These are phyloP conservation scores for Cladobotryum mycophilum DNA, from an alignment of 2,329 filamentous ascomycete genomes.

Conservation along the genomic window DNA sequence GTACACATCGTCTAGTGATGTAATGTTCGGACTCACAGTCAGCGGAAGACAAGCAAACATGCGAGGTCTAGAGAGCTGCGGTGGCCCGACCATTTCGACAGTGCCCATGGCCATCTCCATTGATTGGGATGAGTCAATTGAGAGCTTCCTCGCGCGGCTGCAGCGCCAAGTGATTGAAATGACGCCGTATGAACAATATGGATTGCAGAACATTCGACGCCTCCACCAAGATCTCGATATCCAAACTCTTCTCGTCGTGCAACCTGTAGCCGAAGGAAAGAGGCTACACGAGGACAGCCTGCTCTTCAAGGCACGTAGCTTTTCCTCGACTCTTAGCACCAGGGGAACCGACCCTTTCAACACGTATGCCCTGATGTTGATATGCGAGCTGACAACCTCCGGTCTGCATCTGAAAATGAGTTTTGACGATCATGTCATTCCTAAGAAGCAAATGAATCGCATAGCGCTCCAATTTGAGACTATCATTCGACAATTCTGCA, in stretches of 20 bases:
- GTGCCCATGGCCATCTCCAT: slow-evolving; percentile 12
- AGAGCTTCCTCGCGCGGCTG: slow-evolving; percentile 11
- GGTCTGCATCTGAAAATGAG: slow-evolving; percentile 3
- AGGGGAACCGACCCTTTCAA: slow-evolving; percentile 7
- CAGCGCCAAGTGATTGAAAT: slow-evolving; percentile 19
- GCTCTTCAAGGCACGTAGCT: slow-evolving; percentile 7
- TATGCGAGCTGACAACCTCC: slow-evolving; percentile 1
- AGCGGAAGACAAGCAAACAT: slow-evolving; percentile 12
- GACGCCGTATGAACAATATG: slow-evolving; percentile 19
- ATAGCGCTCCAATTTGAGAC: slow-evolving; percentile 6
- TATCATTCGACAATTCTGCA: slow-evolving; percentile 2
- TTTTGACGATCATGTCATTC: slow-evolving; percentile 5
- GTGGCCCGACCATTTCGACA: slow-evolving; percentile 14
- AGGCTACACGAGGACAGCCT: slow-evolving; percentile 2
- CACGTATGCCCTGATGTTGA: slow-evolving; percentile 6
- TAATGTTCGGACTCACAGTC: slow-evolving; percentile 4
- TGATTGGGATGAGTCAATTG: slow-evolving; percentile 2
- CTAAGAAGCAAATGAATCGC: background rate
- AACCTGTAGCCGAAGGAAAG: slow-evolving; percentile 3
- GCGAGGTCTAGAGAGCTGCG: slow-evolving; percentile 9
- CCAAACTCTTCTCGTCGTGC: slow-evolving; percentile 7
- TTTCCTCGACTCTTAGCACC: slow-evolving; percentile 5
- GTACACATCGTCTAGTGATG: slow-evolving; percentile 3
- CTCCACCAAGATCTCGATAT: background rate
- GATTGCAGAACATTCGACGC: slow-evolving; percentile 22